A percentile compares a stretch with the other conserved stretches of the same genome.
phyloP scores from a whole-genome alignment of 176 grass and related monocot species.

The Lolium multiflorum region DNA sequence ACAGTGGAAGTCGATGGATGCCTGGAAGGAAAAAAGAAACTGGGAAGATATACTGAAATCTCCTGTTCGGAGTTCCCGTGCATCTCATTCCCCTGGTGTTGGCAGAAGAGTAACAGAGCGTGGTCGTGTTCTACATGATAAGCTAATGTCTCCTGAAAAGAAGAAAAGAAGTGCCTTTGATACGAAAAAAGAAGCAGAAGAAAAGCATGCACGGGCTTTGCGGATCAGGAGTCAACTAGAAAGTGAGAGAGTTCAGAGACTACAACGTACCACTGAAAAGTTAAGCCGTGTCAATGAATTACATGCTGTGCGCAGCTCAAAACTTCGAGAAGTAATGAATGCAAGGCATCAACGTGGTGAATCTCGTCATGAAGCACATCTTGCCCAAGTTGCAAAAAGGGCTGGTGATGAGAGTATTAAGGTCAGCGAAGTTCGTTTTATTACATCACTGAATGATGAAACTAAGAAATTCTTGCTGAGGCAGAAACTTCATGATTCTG shows the following conservation, averaged over 20 bases:
- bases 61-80: slow-evolving; percentile 71
- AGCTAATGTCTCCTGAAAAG: slow-evolving; percentile 99
- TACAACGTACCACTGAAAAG: slow-evolving; percentile 97
- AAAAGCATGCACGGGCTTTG: slow-evolving; percentile 90
- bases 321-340: slow-evolving; percentile 94
- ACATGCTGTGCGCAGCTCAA: slow-evolving; percentile 94
- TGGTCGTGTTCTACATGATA: slow-evolving; percentile 89
- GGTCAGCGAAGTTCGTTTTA: slow-evolving; percentile 99
- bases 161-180: slow-evolving; percentile 96
- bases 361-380: slow-evolving; percentile 92
- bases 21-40: slow-evolving; percentile 99
- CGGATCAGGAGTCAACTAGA: slow-evolving; percentile 96
- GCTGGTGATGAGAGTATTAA: slow-evolving; percentile 99
- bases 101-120: slow-evolving; percentile 86
- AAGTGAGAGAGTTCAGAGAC: slow-evolving; percentile 94
- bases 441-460: slow-evolving; percentile 97
- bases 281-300: slow-evolving; percentile 95
- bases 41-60: slow-evolving; percentile 99
- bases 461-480: slow-evolving; percentile 95
- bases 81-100: slow-evolving; percentile 79
- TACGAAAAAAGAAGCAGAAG: slow-evolving; percentile 94
- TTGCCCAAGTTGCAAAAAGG: slow-evolving; percentile 90
- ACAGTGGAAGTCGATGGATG: slow-evolving; percentile 91
- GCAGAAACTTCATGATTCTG: slow-evolving; percentile 94
- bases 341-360: slow-evolving; percentile 92